Evolutionary conservation across 176 grass and related monocot species (phyloP), one percentile per base, ranked within the genome.

Genomic region (Leersia perrieri): DNA sequence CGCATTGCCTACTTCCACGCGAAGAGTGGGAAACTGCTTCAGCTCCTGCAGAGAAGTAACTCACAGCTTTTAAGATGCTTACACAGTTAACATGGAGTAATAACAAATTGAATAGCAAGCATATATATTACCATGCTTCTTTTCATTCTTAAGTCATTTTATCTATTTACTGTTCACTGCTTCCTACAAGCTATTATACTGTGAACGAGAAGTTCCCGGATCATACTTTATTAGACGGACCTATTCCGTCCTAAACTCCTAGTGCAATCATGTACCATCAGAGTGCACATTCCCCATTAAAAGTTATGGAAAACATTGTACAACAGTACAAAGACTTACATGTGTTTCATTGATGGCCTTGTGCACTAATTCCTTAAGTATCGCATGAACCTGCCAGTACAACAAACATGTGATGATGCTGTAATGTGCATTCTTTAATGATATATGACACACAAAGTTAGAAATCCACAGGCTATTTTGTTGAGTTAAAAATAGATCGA

Each of bases 341-440:
- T 74, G 64, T 68, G 97, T 99, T 88, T 99, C 97, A 26, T 73
- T 90, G 42, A 99, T 90, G 84, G 97, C 93, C 84, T 96, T 99
- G 87, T 93, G 97, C 18, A 95, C 91, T 39, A 99, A 87, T 61
- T 99, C 97, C 76, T 99, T 99, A 6, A 99, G 87, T 79, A 99
- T 96, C 58, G 82, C 80, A 87, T 99, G 97, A 69, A 99, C 96
- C 96, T 98, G 84, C 15, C 77, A 91, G 69, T 36, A 77, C 70
- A 55, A 34, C 16, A 74, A 62, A 86, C 71, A 81, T 58, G 5
- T 3, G 9, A 25, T 58, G 34, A 60, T 33, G 9, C 58, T 35
- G 25, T 14, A 39, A 15, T 35, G 16, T 47, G 58, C 53, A 58
- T 58, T 25, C 9, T 58, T 58, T 3, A 3, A 58, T 9, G n/a